Conservation (phyloP, 352 stramenopile genomes). For the Globisporangium splendens region DNA sequence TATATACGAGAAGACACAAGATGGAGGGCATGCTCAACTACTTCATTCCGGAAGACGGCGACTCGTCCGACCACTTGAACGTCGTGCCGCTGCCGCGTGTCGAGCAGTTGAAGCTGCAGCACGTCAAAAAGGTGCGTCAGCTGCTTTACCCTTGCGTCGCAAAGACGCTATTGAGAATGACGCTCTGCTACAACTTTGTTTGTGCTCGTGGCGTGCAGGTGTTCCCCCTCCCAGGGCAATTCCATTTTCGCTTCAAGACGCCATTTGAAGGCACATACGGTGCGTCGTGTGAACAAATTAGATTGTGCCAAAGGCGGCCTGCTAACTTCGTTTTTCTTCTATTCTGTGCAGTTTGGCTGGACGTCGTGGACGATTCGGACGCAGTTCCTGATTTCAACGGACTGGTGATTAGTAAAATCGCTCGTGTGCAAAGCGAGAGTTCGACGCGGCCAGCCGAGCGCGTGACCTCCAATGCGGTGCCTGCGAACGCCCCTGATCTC, state of each 20-base stretch:
- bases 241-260: conserved; percentile 87
- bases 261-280: conserved; percentile 83
- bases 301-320: no score
- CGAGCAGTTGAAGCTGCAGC: conserved; percentile 64
- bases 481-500: conserved; percentile 52
- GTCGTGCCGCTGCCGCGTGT: conserved; percentile 78
- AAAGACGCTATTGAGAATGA: no score
- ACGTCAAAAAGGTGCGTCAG: conserved; percentile 85
- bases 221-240: conserved; percentile 75
- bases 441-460: conserved; percentile 36
- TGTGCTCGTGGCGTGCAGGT: conserved; percentile 27
- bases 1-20: conserved; percentile 1
- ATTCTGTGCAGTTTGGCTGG: conserved; percentile 60
- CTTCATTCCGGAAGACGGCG: conserved; percentile 82
- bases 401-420: conserved; percentile 78
- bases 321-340: no score
- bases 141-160: no score
- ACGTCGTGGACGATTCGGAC: conserved; percentile 69
- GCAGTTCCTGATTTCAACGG: conserved; percentile 78
- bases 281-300: conserved; percentile 15
- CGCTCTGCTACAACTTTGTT: conserved; percentile 1
- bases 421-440: conserved; percentile 52
- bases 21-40: conserved; percentile 90
- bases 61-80: conserved; percentile 84
- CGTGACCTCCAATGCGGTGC: conserved; percentile 22